phyloP scores from a whole-genome alignment of 768 basidiomycete species.

The Termitomyces sp. region DNA sequence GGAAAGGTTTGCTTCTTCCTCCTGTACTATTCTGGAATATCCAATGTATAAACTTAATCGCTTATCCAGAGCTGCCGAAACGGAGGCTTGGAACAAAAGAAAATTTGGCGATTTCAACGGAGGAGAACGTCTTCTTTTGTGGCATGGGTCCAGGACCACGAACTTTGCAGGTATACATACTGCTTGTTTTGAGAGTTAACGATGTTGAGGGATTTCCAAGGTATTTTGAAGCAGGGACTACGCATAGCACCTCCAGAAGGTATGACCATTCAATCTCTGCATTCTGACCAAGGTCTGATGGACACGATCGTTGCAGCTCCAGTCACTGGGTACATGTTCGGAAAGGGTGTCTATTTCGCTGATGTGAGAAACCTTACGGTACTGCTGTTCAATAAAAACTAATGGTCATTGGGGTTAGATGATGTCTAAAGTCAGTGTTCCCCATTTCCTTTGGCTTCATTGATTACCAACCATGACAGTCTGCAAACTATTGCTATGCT shows the following conservation, averaged over 20 bases:
- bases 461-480: constrained; percentile 25
- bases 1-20: constrained; percentile 36
- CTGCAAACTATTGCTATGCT: constrained; percentile 54
- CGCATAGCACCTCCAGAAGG: constrained; percentile 66
- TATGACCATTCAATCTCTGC: constrained; percentile 11
- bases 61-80: constrained; percentile 21
- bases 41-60: not conserved
- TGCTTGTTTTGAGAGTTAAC: not conserved
- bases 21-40: not conserved
- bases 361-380: constrained; percentile 36
- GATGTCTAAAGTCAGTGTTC: constrained; percentile 52
- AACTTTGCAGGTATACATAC: constrained; percentile 50
- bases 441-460: not conserved
- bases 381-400: not conserved
- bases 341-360: constrained; percentile 64
- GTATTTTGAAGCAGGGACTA: constrained; percentile 59
- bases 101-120: constrained; percentile 39
- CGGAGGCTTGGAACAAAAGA: constrained; percentile 38
- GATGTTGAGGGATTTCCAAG: constrained; percentile 16
- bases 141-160: constrained; percentile 62
- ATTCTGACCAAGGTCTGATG: not conserved
- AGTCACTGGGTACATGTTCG: constrained; percentile 62
- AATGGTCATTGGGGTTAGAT: constrained; percentile 32
- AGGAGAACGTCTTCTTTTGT: constrained; percentile 54
- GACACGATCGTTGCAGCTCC: constrained; percentile 31